Percentiles rank a stretch among this genome's conserved stretches.
These are phyloP conservation scores for Botryococcus braunii DNA, from an alignment of 163 green algal species.

Conservation along the genomic window DNA sequence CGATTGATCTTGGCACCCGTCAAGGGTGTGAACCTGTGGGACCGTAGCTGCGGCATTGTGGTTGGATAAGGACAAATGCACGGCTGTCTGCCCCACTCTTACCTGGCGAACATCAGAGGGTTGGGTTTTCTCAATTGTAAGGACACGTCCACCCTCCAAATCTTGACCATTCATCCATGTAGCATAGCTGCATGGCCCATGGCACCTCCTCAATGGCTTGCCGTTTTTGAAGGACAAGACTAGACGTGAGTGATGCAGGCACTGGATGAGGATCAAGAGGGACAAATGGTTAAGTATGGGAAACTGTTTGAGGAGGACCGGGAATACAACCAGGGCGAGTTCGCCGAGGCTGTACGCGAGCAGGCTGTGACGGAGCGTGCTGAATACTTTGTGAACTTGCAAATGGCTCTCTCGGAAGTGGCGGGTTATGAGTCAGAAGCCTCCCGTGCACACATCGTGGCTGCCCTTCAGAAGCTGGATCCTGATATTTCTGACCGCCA, in stretches of 20 bases:
- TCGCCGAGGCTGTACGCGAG: constrained; percentile 54
- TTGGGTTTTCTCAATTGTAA: too few species aligned
- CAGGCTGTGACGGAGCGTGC: constrained; percentile 49
- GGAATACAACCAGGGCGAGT: constrained; percentile 57
- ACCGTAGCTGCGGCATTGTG: too few species aligned
- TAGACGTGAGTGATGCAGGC: constrained; percentile 18
- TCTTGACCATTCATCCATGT: too few species aligned
- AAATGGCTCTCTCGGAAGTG: constrained; percentile 32
- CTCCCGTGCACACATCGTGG: constrained; percentile 18
- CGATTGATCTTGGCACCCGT: too few species aligned
- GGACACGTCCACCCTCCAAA: too few species aligned
- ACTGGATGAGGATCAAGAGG: constrained; percentile 46
- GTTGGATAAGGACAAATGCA: too few species aligned
- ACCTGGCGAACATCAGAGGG: too few species aligned
- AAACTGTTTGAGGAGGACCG: constrained; percentile 59
- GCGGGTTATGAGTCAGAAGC: constrained; percentile 24
- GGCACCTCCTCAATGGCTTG: too few species aligned
- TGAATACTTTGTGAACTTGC: constrained; percentile 38
- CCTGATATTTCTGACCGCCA: constrained; percentile 19
- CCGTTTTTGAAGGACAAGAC: too few species aligned
- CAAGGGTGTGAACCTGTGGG: too few species aligned
- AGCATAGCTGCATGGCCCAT: too few species aligned
- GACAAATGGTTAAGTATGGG: constrained; percentile 27
- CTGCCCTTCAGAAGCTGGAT: constrained; percentile 27
- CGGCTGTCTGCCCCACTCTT: too few species aligned